These are phyloP conservation scores for Mycena epipterygia DNA, from an alignment of 768 basidiomycete genomes.

Conservation along the genomic window DNA sequence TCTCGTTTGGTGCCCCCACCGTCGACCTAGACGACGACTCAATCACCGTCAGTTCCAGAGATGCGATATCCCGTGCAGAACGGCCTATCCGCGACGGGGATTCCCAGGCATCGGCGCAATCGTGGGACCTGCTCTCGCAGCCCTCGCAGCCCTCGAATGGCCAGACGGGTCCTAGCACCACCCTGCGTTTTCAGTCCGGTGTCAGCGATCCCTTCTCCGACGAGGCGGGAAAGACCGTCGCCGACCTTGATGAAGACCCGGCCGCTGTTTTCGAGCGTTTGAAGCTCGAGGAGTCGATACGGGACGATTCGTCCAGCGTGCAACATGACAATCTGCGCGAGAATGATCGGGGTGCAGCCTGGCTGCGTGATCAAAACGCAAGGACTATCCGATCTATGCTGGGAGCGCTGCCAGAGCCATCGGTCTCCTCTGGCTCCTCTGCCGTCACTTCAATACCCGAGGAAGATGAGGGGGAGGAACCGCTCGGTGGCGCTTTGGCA, in stretches of 20 bases:
- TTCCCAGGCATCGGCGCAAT: slow-evolving; percentile 25
- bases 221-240: slow-evolving; percentile 40
- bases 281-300: slow-evolving; percentile 61
- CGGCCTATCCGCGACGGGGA: slow-evolving; percentile 9
- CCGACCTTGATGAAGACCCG: slow-evolving; percentile 56
- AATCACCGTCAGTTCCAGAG: slow-evolving; percentile 81
- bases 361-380: slow-evolving; percentile 87
- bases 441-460: slow-evolving; percentile 57
- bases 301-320: slow-evolving; percentile 56
- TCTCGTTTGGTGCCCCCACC: slow-evolving; percentile 60
- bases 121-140: slow-evolving; percentile 36
- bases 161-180: slow-evolving; percentile 33
- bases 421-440: slow-evolving; percentile 70
- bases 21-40: slow-evolving; percentile 77
- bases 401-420: slow-evolving; percentile 69
- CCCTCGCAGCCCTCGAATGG: slow-evolving; percentile 28
- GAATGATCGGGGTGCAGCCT: slow-evolving; percentile 79
- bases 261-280: slow-evolving; percentile 69
- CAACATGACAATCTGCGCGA: slow-evolving; percentile 62
- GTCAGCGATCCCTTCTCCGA: slow-evolving; percentile 46
- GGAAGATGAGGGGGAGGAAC: slow-evolving; percentile 51
- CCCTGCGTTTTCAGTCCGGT: slow-evolving; percentile 27
- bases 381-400: slow-evolving; percentile 73
- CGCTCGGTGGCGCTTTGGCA: slow-evolving; percentile 71
- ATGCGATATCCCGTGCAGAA: slow-evolving; percentile 51